Base-by-base conservation (phyloP, 2,329 filamentous ascomycete species). In the Exophiala aquamarina region DNA sequence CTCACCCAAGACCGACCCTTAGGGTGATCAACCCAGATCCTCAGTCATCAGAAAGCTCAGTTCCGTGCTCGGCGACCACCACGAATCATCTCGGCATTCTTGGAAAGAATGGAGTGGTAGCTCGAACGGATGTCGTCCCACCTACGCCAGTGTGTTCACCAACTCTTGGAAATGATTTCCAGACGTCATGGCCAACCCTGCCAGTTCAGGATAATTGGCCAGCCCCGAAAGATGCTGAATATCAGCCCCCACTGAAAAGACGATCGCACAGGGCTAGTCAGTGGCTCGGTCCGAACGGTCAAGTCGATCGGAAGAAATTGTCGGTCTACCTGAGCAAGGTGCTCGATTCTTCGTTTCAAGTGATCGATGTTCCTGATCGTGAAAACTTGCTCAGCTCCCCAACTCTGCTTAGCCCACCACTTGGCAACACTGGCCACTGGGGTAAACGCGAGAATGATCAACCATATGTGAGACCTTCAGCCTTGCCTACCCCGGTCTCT, bases 251-350 rank as follows among this genome's bases (percentile, higher is more conserved):
- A 21, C 13, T 31, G 20, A 46, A 50, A 29, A 18, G 42, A 29
- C 7, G 29, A 18, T 50, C 43, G 1, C 46, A 34, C 39, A 20
- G 48, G n/a, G 42, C 11, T 14, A 50, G 48, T 26, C 48, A 43
- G 32, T 50, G 44, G 43, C 15, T 47, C 3, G 48, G 43, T 19
- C 20, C 20, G 5, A 21, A 47, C 10, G 48, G 48, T 23, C n/a
- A 50, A 19, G 20, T 50, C 3, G 48, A 50, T 29, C 42, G 48
- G 21, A 50, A 50, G 34, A 50, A 41, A 29, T 33, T 50, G 6
- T 50, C 48, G 5, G 31, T 50, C 8, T 50, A 50, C 32, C 28
- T 50, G n/a, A 50, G 38, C 33, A 33, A 37, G 18, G 43, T 42
- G n/a, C 39, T 50, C n/a, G 48, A 47, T 26, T 19, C 48, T 6